A percentile compares a stretch with the other conserved stretches of the same genome.
phyloP scores from a whole-genome alignment of 176 grass and related monocot species.

The Avena sativa region DNA sequence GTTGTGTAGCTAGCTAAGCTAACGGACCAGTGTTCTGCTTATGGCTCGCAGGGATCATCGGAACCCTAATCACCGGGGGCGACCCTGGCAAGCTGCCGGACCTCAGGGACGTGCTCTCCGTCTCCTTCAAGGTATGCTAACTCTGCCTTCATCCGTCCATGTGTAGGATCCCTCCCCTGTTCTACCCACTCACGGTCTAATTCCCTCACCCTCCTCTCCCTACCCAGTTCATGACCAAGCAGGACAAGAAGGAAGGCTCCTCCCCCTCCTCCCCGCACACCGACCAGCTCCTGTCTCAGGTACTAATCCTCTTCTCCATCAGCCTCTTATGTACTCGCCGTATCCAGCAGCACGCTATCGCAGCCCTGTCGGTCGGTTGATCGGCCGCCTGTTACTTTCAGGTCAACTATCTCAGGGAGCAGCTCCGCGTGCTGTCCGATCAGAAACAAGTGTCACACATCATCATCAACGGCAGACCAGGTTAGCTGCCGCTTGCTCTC shows the following conservation, averaged over 20 bases:
- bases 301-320: neutral
- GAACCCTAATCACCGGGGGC: conserved; percentile 47
- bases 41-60: conserved; percentile 47
- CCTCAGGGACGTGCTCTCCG: conserved; percentile 41
- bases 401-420: conserved; percentile 67
- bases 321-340: neutral
- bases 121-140: conserved; percentile 51
- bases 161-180: too few species aligned
- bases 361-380: neutral
- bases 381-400: conserved; percentile 26
- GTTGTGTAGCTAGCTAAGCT: neutral
- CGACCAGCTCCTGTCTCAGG: conserved; percentile 55
- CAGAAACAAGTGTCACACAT: conserved; percentile 51
- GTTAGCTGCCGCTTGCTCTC: conserved; percentile 28
- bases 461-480: conserved; percentile 57
- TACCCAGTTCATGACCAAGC: conserved; percentile 51
- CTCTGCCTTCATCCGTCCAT: neutral
- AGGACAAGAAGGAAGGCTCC: conserved; percentile 49
- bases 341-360: neutral
- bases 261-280: conserved; percentile 35
- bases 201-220: neutral
- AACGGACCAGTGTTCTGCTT: neutral
- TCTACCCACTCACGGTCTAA: neutral
- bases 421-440: conserved; percentile 51
- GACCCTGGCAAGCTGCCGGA: conserved; percentile 41